Percentiles rank a stretch among this genome's conserved stretches.
Evolutionary conservation across 1,139 yeast species (phyloP).

Genomic region (Debaryomyces udenii): DNA sequence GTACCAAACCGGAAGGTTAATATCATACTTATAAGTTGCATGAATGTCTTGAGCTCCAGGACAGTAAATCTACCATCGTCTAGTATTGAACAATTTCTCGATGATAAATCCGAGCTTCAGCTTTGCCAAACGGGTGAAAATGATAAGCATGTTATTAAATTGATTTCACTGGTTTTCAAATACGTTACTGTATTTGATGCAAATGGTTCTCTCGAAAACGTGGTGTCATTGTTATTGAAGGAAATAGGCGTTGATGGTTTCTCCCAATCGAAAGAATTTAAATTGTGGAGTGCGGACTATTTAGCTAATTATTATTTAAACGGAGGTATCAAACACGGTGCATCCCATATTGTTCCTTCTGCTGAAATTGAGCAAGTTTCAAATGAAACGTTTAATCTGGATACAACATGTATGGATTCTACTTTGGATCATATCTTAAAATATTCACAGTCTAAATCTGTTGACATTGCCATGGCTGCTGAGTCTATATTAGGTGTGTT

Average conservation of each 20-base stretch:
- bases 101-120: conserved; percentile 15
- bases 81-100: conserved; percentile 24
- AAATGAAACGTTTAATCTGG: conserved; percentile 13
- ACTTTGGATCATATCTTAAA: conserved; percentile 17
- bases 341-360: conserved; percentile 13
- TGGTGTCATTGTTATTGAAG: conserved; percentile 26
- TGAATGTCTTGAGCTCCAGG: conserved; percentile 15
- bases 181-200: conserved; percentile 13
- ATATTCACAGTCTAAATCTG: conserved; percentile 12
- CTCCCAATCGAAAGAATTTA: conserved; percentile 23
- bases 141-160: conserved; percentile 12
- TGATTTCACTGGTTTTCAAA: conserved; percentile 25
- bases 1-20: conserved; percentile 11
- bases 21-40: conserved; percentile 18
- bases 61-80: conserved; percentile 11
- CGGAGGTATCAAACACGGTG: conserved; percentile 17
- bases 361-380: conserved; percentile 15
- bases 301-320: conserved; percentile 43
- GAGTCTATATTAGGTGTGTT: conserved; percentile 45
- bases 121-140: conserved; percentile 11
- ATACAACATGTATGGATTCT: conserved; percentile 19
- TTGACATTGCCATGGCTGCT: conserved; percentile 30
- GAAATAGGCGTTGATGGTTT: conserved; percentile 11
- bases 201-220: conserved; percentile 14
- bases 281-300: conserved; percentile 45